Evolutionary conservation across 768 basidiomycete genomes (phyloP).

Genomic region (Lentinula edodes): DNA sequence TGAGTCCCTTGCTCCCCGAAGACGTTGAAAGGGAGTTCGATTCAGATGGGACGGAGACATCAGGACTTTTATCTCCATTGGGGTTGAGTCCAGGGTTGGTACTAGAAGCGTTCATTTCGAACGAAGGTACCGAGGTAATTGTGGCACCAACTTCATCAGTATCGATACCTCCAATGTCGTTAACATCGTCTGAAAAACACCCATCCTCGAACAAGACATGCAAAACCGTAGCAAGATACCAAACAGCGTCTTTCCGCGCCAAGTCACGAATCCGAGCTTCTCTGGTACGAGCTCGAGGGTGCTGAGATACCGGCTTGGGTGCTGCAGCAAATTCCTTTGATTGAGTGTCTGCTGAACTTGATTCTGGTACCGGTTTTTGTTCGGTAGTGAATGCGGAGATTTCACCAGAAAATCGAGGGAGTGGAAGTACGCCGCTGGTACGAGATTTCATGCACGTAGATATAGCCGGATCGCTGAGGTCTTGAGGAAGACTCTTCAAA

Average conservation of each 20-base stretch:
- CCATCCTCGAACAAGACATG: conserved; percentile 2
- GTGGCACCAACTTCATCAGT: neutral
- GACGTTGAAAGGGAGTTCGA: neutral
- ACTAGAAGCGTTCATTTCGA: neutral
- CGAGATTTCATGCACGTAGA: neutral
- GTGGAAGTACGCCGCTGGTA: neutral
- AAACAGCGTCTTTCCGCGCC: conserved; percentile 5
- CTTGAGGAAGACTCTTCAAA: too few relatives aligned
- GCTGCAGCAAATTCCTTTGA: neutral
- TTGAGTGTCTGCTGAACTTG: neutral
- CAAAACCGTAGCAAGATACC: conserved; percentile 6
- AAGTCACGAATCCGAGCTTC: neutral
- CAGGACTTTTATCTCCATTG: neutral
- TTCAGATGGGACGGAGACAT: neutral
- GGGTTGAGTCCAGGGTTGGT: neutral
- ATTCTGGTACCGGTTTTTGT: neutral
- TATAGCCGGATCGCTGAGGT: neutral
- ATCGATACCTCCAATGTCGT: neutral
- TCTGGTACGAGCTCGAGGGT: neutral
- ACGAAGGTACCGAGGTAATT: neutral
- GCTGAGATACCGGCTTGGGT: neutral
- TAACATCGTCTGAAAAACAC: neutral
- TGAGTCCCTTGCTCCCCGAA: neutral
- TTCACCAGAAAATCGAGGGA: neutral
- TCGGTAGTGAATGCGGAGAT: neutral